These are phyloP conservation scores for Pythium pectinolyticum DNA, from an alignment of 352 stramenopile species.

Conservation along the genomic window DNA sequence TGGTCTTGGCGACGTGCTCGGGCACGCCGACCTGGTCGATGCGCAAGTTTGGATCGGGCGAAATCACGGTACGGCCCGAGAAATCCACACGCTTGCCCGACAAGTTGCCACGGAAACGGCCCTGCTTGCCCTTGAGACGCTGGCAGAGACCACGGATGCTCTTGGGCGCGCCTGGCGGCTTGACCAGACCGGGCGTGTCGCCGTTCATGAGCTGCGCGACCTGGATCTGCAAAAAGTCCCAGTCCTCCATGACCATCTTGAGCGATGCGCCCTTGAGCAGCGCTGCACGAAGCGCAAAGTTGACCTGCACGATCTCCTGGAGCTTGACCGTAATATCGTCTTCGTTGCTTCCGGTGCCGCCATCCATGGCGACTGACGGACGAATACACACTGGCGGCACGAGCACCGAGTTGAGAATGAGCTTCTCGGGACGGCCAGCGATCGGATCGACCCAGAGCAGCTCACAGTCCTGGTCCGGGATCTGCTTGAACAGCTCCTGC, in stretches of 20 bases:
- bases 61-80: slow-evolving; percentile 99
- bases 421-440: slow-evolving; percentile 95
- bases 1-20: slow-evolving; percentile 94
- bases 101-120: slow-evolving; percentile 98
- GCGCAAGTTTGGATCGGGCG: slow-evolving; percentile 97
- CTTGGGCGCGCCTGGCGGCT: slow-evolving; percentile 91
- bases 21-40: slow-evolving; percentile 96
- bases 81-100: slow-evolving; percentile 99
- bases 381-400: slow-evolving; percentile 99
- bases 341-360: slow-evolving; percentile 94
- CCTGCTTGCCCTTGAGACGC: slow-evolving; percentile 97
- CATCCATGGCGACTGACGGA: slow-evolving; percentile 98
- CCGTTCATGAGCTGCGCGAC: slow-evolving; percentile 99
- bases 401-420: slow-evolving; percentile 96
- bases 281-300: slow-evolving; percentile 93
- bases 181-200: slow-evolving; percentile 96
- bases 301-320: slow-evolving; percentile 99
- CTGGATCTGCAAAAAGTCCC: slow-evolving; percentile 98
- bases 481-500: slow-evolving; percentile 93
- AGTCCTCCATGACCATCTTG: slow-evolving; percentile 99
- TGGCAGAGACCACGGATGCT: slow-evolving; percentile 98
- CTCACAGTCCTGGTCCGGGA: slow-evolving; percentile 97
- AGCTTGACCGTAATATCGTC: slow-evolving; percentile 99
- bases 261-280: slow-evolving; percentile 95
- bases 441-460: slow-evolving; percentile 96